phyloP scores from a whole-genome alignment of 192 early-diverging fungal genomes.

The Umbelopsis sp. region DNA sequence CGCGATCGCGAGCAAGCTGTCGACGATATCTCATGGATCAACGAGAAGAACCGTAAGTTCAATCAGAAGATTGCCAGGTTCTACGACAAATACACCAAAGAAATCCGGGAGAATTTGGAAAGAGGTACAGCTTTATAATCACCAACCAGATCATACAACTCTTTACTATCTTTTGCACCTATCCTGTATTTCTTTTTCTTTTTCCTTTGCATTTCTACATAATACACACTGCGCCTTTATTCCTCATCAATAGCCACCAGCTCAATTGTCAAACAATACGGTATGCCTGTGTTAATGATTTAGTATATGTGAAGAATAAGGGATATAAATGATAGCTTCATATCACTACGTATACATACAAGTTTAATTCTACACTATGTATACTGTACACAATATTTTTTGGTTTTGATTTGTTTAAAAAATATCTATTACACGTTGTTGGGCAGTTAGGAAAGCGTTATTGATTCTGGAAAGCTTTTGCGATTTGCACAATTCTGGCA shows the following conservation, averaged over 20 bases:
- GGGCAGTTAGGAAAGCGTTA: background rate
- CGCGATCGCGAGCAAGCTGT: conserved; percentile 71
- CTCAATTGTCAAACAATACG: too few relatives aligned
- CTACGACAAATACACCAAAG: conserved; percentile 94
- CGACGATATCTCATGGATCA: conserved; percentile 95
- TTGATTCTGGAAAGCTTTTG: background rate
- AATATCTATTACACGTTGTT: background rate
- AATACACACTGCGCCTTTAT: background rate
- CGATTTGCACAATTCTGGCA: background rate
- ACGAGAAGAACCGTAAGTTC: conserved; percentile 93
- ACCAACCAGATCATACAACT: background rate
- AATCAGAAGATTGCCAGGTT: conserved; percentile 96
- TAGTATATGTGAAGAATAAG: too few relatives aligned
- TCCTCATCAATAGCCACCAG: too few relatives aligned
- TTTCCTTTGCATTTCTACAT: background rate
- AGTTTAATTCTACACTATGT: background rate
- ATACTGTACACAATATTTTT: background rate
- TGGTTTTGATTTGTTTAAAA: too few relatives aligned
- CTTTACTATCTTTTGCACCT: background rate
- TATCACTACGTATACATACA: background rate
- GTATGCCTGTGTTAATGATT: too few relatives aligned
- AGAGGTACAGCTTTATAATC: conserved; percentile 79
- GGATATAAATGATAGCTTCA: too few relatives aligned
- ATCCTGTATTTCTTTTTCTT: background rate
- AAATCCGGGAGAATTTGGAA: conserved; percentile 88